Evolutionary conservation across 1,284 basidiomycete species (phyloP), one percentile per base, ranked within the genome.

Genomic region (Heliocybe sulcata): DNA sequence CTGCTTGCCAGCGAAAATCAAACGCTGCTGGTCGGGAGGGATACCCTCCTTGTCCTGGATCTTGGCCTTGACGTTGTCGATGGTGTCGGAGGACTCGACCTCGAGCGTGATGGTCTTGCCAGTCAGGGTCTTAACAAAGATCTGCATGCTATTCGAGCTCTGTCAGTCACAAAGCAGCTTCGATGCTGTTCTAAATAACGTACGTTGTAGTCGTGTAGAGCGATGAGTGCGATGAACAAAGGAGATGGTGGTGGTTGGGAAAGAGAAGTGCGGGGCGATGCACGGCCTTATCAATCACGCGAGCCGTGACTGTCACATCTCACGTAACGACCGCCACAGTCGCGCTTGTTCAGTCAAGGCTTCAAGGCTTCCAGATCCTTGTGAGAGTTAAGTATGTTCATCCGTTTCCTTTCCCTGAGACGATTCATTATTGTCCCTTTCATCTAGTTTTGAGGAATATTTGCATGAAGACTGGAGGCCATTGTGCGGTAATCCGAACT

Each of bases 11-110:
- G 90, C 90, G 55, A 92, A 93, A 72, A 93, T 88, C 57, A 77
- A 81, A 71, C 82, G 90, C 72, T 78, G 92, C 73, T 85, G 92
- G 72, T 82, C 92, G 56, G 79, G 91, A 69, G 83, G 92, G 54
- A 85, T 87, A 63, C 88, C 87, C 64, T 90, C 87, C 74, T 90
- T 90, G 67, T 90, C 87, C 68, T 90, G 87, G 57, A 90, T 90
- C 79, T 90, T 90, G 57, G 85, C 79, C 73, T 90, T 90, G 58
- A 91, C 89, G 62, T 92, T 92, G 72, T 94, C 91, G 60, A 93
- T 92, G 48, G 92, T 92, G 71, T 93, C 91, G 0, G 86, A 90
- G 1, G 90, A 92, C 72, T 94, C 91, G 29, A 94, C 90, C 69
- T 92, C 90, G 54, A 92, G 74, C 25, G 90, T 31, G 70, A 92